These are phyloP conservation scores for Gynochthodes officinalis DNA, from an alignment of 257 asterid genomes.

Conservation along the genomic window DNA sequence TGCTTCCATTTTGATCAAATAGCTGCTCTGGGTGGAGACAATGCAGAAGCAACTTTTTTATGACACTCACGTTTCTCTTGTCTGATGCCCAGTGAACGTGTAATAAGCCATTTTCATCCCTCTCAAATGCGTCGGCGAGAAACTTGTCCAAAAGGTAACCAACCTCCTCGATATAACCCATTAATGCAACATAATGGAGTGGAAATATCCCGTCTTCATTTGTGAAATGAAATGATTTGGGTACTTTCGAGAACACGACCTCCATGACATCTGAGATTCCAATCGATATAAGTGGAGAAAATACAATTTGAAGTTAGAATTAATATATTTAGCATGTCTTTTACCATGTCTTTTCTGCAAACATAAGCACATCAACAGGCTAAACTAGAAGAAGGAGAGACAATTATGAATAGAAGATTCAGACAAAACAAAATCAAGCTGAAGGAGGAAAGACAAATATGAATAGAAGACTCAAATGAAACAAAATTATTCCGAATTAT, in stretches of 20 bases:
- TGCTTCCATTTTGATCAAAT: not conserved
- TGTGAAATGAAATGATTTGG: not conserved
- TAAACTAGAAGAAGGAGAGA: too few species aligned
- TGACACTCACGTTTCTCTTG: not conserved
- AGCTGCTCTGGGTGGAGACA: not conserved
- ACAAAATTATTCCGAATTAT: too few species aligned
- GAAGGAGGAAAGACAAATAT: too few species aligned
- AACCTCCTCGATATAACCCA: not conserved
- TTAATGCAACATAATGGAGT: not conserved
- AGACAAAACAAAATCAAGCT: too few species aligned
- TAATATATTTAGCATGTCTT: too few species aligned
- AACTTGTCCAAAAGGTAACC: not conserved
- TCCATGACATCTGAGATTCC: not conserved
- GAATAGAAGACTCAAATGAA: too few species aligned
- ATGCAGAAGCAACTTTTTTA: not conserved
- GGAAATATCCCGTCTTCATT: not conserved
- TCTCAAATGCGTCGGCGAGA: too few species aligned
- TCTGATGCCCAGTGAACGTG: slow-evolving; percentile 5
- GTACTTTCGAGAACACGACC: not conserved
- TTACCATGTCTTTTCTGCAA: too few species aligned
- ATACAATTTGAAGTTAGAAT: not conserved
- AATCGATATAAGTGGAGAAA: not conserved
- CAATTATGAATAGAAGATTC: too few species aligned
- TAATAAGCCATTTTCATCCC: not conserved
- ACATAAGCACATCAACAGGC: too few species aligned